These are phyloP conservation scores for Aureobasidium lini DNA, from an alignment of 2,329 filamentous ascomycete genomes.

Conservation along the genomic window DNA sequence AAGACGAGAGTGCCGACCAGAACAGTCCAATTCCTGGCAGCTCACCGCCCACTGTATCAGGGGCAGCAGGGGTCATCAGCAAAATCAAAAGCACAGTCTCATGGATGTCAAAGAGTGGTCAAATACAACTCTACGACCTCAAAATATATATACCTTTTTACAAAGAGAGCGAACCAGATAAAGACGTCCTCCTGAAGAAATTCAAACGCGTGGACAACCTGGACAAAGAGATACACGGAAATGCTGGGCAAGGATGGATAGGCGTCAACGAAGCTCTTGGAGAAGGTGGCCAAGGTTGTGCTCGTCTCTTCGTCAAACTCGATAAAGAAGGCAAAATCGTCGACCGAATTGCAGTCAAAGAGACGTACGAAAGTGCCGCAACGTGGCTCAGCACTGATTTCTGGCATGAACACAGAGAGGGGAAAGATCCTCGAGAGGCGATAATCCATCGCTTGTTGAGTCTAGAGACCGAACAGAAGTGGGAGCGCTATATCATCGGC, in stretches of 20 bases:
- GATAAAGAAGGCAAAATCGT: background rate
- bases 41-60: no score
- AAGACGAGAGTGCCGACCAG: no score
- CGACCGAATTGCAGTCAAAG: background rate
- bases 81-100: no score
- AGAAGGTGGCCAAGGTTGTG: background rate
- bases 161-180: background rate
- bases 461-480: background rate
- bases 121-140: no score
- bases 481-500: background rate
- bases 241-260: background rate
- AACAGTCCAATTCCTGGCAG: no score
- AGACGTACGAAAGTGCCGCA: background rate
- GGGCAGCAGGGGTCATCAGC: no score
- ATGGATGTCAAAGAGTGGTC: no score
- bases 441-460: background rate
- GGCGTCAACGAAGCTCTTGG: background rate
- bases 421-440: background rate
- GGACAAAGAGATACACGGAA: background rate
- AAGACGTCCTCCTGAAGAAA: background rate
- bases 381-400: background rate
- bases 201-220: background rate
- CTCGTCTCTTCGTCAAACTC: slow-evolving; percentile 1
- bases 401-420: background rate
- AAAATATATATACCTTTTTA: no score